These are phyloP conservation scores for Xylaria sp. DNA, from an alignment of 2,329 filamentous ascomycete species.

Conservation along the genomic window DNA sequence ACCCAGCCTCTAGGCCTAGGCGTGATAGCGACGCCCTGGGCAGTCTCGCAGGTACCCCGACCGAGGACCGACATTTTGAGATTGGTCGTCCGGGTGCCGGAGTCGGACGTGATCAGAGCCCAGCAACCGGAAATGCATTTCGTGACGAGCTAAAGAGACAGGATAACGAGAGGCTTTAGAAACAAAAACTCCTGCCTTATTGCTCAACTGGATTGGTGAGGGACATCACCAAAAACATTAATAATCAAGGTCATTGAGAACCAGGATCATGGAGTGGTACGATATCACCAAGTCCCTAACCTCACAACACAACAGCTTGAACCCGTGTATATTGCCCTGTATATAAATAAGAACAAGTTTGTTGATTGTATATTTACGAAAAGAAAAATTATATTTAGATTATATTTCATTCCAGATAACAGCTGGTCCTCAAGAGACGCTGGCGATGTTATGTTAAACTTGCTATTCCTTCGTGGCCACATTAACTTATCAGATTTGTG, in stretches of 20 bases:
- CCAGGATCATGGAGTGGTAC: not conserved
- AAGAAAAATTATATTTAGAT: not conserved
- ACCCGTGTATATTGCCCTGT: slow-evolving; percentile 24
- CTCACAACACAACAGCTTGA: slow-evolving; percentile 5
- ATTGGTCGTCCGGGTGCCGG: slow-evolving; percentile 48
- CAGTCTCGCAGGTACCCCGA: slow-evolving; percentile 61
- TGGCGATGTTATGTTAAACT: no score
- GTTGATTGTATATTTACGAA: not conserved
- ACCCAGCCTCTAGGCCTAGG: slow-evolving; percentile 48
- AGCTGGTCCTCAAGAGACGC: no score
- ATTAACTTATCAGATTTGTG: no score
- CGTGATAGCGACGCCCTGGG: slow-evolving; percentile 62
- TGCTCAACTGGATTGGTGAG: not conserved
- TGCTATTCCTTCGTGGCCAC: no score
- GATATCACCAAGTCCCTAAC: slow-evolving; percentile 7
- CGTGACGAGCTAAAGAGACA: slow-evolving; percentile 63
- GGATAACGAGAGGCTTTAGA: slow-evolving; percentile 53
- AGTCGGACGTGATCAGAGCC: slow-evolving; percentile 18
- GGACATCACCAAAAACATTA: slow-evolving; percentile 8
- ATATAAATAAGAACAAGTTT: slow-evolving; percentile 21
- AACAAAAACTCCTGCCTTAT: slow-evolving; percentile 6
- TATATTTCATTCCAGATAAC: not conserved
- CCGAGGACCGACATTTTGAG: slow-evolving; percentile 56
- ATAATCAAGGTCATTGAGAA: slow-evolving; percentile 9
- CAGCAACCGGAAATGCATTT: slow-evolving; percentile 55